Base-by-base conservation (phyloP, 495 filamentous ascomycete genomes). In the Achaetomiella virescens region DNA sequence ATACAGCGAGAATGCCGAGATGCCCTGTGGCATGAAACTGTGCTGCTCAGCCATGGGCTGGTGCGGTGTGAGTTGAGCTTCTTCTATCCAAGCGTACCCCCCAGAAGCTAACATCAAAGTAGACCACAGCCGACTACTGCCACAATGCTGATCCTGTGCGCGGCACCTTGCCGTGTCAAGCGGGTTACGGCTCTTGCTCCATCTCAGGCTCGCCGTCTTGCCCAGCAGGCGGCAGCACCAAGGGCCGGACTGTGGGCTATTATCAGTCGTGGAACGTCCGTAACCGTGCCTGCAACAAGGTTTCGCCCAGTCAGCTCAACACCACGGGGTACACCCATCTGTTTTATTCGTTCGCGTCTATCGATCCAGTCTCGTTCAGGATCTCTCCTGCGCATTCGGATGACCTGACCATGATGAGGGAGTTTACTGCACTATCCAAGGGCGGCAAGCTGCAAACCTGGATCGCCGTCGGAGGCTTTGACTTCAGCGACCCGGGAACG, bases 401-500 rank as follows among this genome's bases (percentile, higher is more conserved):
- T 15, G 25, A 29, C 22, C 10, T 17, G n/a, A 38, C 52, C 0
- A 22, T 25, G 11, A 29, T 25, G 18, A 45, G 69, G 0, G 33
- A 64, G 0, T 18, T 71, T 4, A 65, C 65, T 0, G 43, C 29
- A 41, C 3, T 14, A 0, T n/a, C n/a, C 5, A 66, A 73, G 22
- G 40, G 57, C 1, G 64, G 59, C 2, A 31, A 31, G 27, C 57
- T 78, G 0, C 58, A 77, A 54, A 57, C 70, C 8, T 69, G 50
- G 17, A 54, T 78, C 9, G 45, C 66, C n/a, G 31, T 81, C 21
- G 78, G 78, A 21, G 78, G 78, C 9, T 80, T 75, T 74, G 61
- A 66, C 0, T 75, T 77, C 55, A 72, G 55, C 36, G 72, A 79
- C 60, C 60, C 64, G 37, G 68, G 55, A 17, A 70, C 70, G 2